Conservation (phyloP, 352 stramenopile genomes). For the Vaucheria bursata region DNA sequence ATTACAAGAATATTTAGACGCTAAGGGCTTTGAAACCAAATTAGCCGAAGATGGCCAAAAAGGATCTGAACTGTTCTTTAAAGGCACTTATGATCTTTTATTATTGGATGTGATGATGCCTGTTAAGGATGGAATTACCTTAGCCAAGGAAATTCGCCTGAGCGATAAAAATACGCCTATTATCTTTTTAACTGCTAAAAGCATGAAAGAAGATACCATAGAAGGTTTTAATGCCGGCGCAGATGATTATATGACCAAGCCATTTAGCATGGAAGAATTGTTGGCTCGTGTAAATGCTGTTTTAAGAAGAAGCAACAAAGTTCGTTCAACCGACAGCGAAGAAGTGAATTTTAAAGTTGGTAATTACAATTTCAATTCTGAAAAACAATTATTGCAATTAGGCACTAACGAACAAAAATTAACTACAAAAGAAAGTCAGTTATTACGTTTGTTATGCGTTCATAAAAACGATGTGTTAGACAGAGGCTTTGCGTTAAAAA, state of each 20-base stretch:
- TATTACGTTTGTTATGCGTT: background rate
- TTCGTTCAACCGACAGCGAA: background rate
- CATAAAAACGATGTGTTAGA: background rate
- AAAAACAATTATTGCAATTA: background rate
- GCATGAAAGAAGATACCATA: background rate
- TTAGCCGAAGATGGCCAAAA: background rate
- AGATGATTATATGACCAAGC: background rate
- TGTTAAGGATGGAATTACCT: background rate
- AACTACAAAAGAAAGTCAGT: background rate
- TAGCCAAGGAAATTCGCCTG: background rate
- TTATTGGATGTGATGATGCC: background rate
- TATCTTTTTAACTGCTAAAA: constrained; percentile 1
- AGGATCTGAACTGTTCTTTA: background rate
- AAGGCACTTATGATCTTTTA: background rate
- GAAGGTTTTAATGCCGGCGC: background rate
- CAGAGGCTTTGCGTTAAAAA: background rate
- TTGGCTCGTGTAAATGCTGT: background rate
- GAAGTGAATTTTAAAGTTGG: background rate
- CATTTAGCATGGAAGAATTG: background rate
- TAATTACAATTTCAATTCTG: background rate
- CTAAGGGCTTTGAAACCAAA: background rate
- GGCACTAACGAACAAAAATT: background rate
- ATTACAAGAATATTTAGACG: background rate
- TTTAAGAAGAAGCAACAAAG: background rate
- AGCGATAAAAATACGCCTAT: background rate